These are phyloP conservation scores for Kodamaea fukazawae DNA, from an alignment of 805 yeast species.

Conservation along the genomic window DNA sequence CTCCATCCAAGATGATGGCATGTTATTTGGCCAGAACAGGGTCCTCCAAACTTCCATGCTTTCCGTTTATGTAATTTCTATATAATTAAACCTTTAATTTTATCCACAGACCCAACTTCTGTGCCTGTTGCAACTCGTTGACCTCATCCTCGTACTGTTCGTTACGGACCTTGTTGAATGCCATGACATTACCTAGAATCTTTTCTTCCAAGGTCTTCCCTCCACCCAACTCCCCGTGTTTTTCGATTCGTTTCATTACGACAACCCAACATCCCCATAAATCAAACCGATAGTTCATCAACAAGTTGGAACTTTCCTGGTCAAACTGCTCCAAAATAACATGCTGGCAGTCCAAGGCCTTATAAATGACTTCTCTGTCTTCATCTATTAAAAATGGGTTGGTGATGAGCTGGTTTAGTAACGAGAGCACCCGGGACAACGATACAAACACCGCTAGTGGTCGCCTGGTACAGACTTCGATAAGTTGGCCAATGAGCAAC, in stretches of 20 bases:
- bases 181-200: background rate
- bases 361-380: conserved; percentile 12
- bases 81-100: no score
- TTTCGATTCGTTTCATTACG: conserved; percentile 13
- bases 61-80: no score
- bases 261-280: conserved; percentile 37
- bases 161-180: background rate
- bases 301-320: conserved; percentile 15
- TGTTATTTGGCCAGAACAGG: no score
- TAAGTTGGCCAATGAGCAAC: conserved; percentile 2
- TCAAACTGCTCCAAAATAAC: conserved; percentile 18
- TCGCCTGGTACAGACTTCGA: background rate
- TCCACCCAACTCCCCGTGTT: background rate
- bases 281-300: conserved; percentile 31
- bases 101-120: no score
- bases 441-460: conserved; percentile 18
- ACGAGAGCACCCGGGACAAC: conserved; percentile 26
- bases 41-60: no score
- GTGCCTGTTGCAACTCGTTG: no score
- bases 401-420: conserved; percentile 29
- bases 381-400: conserved; percentile 28
- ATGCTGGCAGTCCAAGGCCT: conserved; percentile 24
- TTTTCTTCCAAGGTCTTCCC: background rate
- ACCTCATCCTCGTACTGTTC: no score
- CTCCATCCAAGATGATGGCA: no score